Base-by-base conservation (phyloP, 495 filamentous ascomycete genomes). In the Penicillium crystallinum region DNA sequence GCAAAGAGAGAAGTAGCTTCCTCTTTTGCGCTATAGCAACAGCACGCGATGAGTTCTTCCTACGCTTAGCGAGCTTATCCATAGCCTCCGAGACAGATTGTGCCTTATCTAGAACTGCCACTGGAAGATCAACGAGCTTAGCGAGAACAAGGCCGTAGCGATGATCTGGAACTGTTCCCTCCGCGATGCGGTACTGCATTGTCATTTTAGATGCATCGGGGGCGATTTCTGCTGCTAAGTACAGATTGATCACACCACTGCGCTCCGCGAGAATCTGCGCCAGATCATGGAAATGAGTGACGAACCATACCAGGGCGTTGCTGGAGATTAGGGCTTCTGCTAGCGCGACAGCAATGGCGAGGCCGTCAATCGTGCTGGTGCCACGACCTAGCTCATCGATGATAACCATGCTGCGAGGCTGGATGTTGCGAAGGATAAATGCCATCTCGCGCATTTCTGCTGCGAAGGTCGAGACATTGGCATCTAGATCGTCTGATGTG, bases 381-480 rank as follows among this genome's bases (percentile, higher is more conserved):
- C 91, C 95, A 18, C 93, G 81, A 14, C 93, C 92, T 21, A 98
- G 82, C 62, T 98, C 93, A 61, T 98, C 95, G 53, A 97, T 81
- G 39, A 98, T 88, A 14, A 87, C 83, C 67, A 96, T 73, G 59
- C 89, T 91, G 14, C 80, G 73, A 6, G 76, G 74, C 54, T 90
- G 84, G 49, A 93, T 77, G 53, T 92, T 88, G 62, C 79, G 77
- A 4, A 97, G 72, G 54, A 97, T 96, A 65, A 95, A 91, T 14
- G 91, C 91, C 66, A 89, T 96, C 63, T 97, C 95, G 41, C 88
- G 78, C 93, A 98, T 96, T 69, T 97, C 95, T 12, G 90, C 81
- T 0, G 88, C 89, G 62, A 97, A 97, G 1, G 90, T 96, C 0
- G 92, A 96, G 23, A 93, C 82, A 61, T 96, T 97, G 14, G 85